A percentile compares a stretch with the other conserved stretches of the same genome.
Evolutionary conservation across 768 basidiomycete genomes (phyloP).

Genomic region (Suillus luteus): DNA sequence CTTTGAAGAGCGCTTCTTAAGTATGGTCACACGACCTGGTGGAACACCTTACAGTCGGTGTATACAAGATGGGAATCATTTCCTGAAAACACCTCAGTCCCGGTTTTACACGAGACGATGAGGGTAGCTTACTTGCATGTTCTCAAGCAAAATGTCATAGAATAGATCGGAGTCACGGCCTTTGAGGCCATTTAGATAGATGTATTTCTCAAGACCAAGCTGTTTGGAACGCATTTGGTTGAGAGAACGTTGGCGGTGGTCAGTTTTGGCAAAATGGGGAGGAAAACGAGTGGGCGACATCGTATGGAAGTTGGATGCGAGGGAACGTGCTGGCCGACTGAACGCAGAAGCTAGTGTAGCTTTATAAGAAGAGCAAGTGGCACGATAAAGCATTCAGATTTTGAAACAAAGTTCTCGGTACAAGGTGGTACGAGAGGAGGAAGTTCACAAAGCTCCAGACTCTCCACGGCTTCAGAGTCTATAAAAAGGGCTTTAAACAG

Average conservation of each 20-base stretch:
- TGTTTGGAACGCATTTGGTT: constrained; percentile 59
- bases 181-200: constrained; percentile 67
- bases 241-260: constrained; percentile 59
- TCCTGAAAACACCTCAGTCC: constrained; percentile 35
- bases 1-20: constrained; percentile 28
- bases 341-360: constrained; percentile 10
- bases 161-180: constrained; percentile 64
- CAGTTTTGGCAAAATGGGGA: constrained; percentile 48
- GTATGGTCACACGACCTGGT: constrained; percentile 16
- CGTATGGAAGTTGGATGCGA: constrained; percentile 20
- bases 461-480: neutral
- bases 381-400: constrained; percentile 8
- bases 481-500: constrained; percentile 2
- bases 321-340: constrained; percentile 17
- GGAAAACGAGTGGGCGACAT: constrained; percentile 42
- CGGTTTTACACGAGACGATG: neutral
- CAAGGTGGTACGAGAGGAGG: constrained; percentile 8
- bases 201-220: constrained; percentile 65
- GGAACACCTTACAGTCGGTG: constrained; percentile 56
- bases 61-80: constrained; percentile 72
- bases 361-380: constrained; percentile 16
- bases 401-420: constrained; percentile 3
- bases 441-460: neutral
- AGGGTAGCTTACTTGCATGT: constrained; percentile 51
- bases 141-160: constrained; percentile 60